Base-by-base conservation (phyloP, 2,329 filamentous ascomycete genomes). In the Penicillium brasilianum region DNA sequence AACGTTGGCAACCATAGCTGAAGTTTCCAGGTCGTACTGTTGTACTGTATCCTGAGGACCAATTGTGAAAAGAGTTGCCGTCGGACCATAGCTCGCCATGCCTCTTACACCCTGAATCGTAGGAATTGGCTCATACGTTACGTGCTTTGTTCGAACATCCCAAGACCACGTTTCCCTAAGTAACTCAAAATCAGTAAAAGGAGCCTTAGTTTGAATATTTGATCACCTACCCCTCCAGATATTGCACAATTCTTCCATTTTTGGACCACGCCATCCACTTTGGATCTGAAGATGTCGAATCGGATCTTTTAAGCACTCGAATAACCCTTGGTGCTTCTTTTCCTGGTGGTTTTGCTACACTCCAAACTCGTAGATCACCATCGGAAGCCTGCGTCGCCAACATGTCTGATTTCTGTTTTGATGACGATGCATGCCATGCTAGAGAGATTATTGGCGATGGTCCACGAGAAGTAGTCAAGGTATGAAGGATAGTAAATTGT, bases 201-300 rank as follows among this genome's bases (percentile, higher is more conserved):
- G 9, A 6, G n/a, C 11, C 14, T 4, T 25, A 8, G 1, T 9
- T 39, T 2, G 4, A 43, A 13, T n/a, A 7, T 2, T 14, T n/a
- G 2, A 13, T 10, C 87, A 54, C 91, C 81, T 83, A 97, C 93
- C 89, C 88, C 78, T 97, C 92, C 5, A 91, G 90, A 77, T 88
- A 93, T 78, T 99, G 95, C 65, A 99, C 88, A 66, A 99, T 93
- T 67, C 93, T 90, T 41, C 95, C 95, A 80, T 97, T 98, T 80
- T 97, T 98, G 0, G 95, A 98, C 95, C 95, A 99, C 20, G 88
- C 90, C 83, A 97, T 93, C 95, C 95, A 99, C 74, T 96, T 97
- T 39, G 91, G 90, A 1, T 92, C 92, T 2, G 87, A 80, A 36
- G 87, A 81, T 67, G 85, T 88, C 66, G 88, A 88, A 63, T 97